Base-by-base conservation (phyloP, 2,329 filamentous ascomycete genomes). In the Mycosphaerella sp. region DNA sequence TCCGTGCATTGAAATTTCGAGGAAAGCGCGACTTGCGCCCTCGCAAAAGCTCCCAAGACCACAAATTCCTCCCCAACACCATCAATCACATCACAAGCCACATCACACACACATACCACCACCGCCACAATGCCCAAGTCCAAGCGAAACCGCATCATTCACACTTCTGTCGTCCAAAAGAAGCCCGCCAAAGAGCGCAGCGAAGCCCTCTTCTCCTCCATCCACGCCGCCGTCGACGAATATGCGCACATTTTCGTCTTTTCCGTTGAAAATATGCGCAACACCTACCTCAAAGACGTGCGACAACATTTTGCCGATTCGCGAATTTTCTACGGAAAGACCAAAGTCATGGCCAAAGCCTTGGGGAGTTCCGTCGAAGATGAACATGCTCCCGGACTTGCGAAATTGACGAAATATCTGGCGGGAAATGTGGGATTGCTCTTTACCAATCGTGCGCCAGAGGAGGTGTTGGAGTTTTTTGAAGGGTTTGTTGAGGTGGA, bases 251-350 rank as follows among this genome's bases (percentile, higher is more conserved):
- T 92, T 76, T 95, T 95, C 75, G 88, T 96, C 70, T 95, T 98
- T 72, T 81, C 82, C 67, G 85, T 98, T 64, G 88, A 95, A 70
- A 96, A 97, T 78, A 95, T 95, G 89, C 89, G 93, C 72, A 98
- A 98, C 77, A 95, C 85, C 65, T 91, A 95, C 73, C 77, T 97
- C 67, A 95, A 96, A 77, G 84, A 89, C 67, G 88, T 97, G 64
- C 85, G 92, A 64, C 81, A 84, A 62, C 86, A 95, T 66, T 84
- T 96, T 47, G 79, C 79, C 48, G 90, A 96, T 76, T 87, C 87
- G 77, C 83, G 91, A 65, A 78, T 98, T 71, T 97, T 97, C 83
- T 97, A 96, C 74, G 93, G 92, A 76, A 98, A 97, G 78, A 97
- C 92, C 56, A 97, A 97, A 76, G 91, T 98, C 72, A 97, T 97